Conservation (phyloP, 78 protist species). For the Emiliania huxleyi region DNA sequence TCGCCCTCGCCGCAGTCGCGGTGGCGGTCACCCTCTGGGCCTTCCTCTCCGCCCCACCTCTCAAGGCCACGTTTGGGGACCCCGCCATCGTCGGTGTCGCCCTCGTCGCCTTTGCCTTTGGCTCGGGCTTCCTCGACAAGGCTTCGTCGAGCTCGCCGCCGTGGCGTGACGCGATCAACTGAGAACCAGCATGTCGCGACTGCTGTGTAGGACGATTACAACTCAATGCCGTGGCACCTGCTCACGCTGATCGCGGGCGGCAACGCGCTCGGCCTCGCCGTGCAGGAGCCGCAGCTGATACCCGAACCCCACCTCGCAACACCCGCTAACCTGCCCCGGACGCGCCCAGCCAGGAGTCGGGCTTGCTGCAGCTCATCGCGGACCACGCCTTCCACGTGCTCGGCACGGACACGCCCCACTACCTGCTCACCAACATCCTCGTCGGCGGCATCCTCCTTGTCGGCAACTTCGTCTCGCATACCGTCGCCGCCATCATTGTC, state of each 20-base stretch:
- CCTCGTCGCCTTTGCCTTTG: not conserved
- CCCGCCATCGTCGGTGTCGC: constrained; percentile 3
- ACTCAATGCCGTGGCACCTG: constrained; percentile 21
- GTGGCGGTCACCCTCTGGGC: not conserved
- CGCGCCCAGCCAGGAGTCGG: no score
- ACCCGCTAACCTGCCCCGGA: no score
- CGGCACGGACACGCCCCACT: no score
- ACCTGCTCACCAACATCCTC: no score
- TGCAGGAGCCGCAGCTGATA: no score
- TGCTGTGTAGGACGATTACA: constrained; percentile 42
- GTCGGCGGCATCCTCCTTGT: not conserved
- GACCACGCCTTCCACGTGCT: no score
- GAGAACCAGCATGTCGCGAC: no score
- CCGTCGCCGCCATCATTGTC: constrained; percentile 40
- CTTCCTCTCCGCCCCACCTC: not conserved
- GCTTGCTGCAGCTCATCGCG: not conserved
- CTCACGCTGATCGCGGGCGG: constrained; percentile 40
- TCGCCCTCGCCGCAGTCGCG: not conserved
- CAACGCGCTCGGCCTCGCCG: constrained; percentile 22
- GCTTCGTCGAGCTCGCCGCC: no score
- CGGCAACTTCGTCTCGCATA: constrained; percentile 37
- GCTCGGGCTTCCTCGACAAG: no score
- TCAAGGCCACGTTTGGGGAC: not conserved
- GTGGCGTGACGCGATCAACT: no score
- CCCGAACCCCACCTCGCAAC: no score